phyloP scores from a whole-genome alignment of 2,329 filamentous ascomycete species.

The Aureobasidium uvarum region DNA sequence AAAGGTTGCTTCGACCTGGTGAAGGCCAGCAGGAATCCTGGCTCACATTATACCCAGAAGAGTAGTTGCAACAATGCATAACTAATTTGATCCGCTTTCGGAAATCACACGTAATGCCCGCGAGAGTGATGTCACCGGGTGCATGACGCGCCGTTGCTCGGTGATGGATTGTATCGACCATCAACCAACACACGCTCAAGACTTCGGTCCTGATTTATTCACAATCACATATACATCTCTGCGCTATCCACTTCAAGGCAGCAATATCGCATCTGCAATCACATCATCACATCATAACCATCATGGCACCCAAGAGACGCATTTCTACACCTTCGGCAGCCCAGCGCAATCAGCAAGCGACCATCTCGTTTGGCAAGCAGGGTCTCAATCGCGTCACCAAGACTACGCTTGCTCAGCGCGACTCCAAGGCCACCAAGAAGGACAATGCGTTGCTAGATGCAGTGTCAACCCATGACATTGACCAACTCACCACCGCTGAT shows the following conservation, averaged over 20 bases:
- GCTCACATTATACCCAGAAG: constrained; percentile 21
- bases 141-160: constrained; percentile 18
- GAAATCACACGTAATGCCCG: neutral
- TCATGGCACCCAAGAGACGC: constrained; percentile 48
- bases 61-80: neutral
- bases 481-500: constrained; percentile 42
- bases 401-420: constrained; percentile 43
- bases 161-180: constrained; percentile 1
- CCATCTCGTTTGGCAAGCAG: constrained; percentile 61
- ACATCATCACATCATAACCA: constrained; percentile 17
- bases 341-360: constrained; percentile 55
- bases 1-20: neutral
- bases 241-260: neutral
- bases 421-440: constrained; percentile 42
- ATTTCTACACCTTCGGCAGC: constrained; percentile 43
- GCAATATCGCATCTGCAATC: neutral
- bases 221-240: neutral
- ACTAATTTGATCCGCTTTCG: constrained; percentile 6
- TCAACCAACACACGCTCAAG: constrained; percentile 12
- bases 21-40: constrained; percentile 11
- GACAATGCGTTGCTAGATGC: constrained; percentile 39
- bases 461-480: constrained; percentile 33
- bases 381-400: constrained; percentile 57
- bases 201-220: neutral
- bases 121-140: neutral